Evolutionary conservation across 306 rosid genomes (phyloP), one percentile per base, ranked within the genome.

Genomic region (Spatholobus suberectus): DNA sequence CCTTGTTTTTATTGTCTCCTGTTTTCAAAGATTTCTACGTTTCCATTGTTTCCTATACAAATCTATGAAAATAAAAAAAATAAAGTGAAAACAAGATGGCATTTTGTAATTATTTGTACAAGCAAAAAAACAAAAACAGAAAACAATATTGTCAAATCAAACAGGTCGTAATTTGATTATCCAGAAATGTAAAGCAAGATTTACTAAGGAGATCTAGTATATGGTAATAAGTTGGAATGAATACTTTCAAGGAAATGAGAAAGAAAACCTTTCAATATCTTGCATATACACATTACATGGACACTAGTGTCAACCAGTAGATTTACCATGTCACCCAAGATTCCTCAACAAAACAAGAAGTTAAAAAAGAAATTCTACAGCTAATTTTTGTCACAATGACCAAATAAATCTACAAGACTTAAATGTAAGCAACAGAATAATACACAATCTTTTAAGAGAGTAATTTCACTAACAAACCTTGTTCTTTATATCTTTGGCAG

Each of bases 401-500:
- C 21, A 62, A 79, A 76, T 67, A 51, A 27, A 61, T 34, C 68
- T 10, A 21, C 80, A 62, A 20, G 58, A 66, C 24, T 58, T 62
- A 46, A 43, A 51, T n/a, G 57, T 63, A 74, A 51, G 66, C 63
- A 54, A 24, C 23, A 46, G 12, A 61, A 43, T n/a, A 46, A 61
- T 10, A 69, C 52, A 80, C 4, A 14, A 62, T 14, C 32, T 72
- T 65, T 44, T 13, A 34, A 79, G 24, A 78, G 15, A 47, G 43
- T 34, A 75, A 44, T 78, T 51, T 58, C 76, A 59, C 38, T 32
- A 84, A 52, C 75, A 67, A 81, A 95, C 99, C 99, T 93, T 96
- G 69, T 84, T 96, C 86, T 90, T 91, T 51, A 94, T 93, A 26
- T 93, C 96, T 87, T 91, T 92, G 9, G 88, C 90, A 32, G 97